A percentile compares a stretch with the other conserved stretches of the same genome.
Conservation (phyloP, 2,329 filamentous ascomycete genomes). For the Aspergillus tanneri region DNA sequence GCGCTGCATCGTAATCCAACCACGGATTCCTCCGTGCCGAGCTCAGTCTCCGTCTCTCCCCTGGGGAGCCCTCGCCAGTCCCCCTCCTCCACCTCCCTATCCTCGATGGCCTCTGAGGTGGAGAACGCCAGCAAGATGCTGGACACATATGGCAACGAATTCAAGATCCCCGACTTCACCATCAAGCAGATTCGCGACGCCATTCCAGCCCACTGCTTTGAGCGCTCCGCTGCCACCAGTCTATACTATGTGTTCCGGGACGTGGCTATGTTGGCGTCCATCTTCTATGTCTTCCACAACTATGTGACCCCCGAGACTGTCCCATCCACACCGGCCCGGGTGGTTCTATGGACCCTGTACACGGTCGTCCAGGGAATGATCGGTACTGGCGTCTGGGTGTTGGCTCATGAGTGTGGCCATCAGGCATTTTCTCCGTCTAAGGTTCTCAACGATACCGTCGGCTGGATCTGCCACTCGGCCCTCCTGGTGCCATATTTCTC, state of each 20-base stretch:
- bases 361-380: conserved; percentile 88
- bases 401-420: conserved; percentile 97
- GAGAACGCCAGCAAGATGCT: conserved; percentile 63
- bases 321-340: conserved; percentile 66
- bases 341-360: conserved; percentile 64
- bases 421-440: conserved; percentile 94
- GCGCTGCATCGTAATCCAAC: conserved; percentile 55
- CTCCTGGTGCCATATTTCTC: conserved; percentile 97
- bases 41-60: conserved; percentile 56
- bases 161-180: conserved; percentile 89
- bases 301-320: conserved; percentile 83
- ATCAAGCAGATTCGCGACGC: conserved; percentile 97
- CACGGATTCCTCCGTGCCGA: conserved; percentile 55
- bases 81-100: conserved; percentile 84
- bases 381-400: conserved; percentile 90
- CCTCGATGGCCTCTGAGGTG: conserved; percentile 74
- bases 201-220: conserved; percentile 95
- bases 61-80: conserved; percentile 62
- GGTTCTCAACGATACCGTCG: conserved; percentile 84
- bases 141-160: conserved; percentile 93
- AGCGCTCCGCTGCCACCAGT: conserved; percentile 75
- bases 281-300: conserved; percentile 86
- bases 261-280: conserved; percentile 66
- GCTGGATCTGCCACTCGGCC: conserved; percentile 84
- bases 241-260: conserved; percentile 84